Conservation (phyloP, 2,329 filamentous ascomycete genomes). For the Penicillium sp. region DNA sequence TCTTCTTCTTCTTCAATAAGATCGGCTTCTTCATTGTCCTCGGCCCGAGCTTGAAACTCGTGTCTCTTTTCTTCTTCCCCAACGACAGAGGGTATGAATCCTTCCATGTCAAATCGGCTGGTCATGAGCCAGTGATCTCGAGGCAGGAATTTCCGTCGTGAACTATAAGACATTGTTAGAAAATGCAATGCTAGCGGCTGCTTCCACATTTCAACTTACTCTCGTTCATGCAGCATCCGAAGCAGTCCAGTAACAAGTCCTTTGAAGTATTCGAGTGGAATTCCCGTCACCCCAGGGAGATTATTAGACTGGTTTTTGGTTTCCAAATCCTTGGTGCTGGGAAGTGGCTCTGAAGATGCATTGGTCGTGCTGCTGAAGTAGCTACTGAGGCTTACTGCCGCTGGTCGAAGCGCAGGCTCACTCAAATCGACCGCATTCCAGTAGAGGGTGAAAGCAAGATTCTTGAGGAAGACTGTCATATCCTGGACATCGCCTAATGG, state of each 20-base stretch:
- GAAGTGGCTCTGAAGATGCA: conserved; percentile 13
- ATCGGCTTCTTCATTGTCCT: conserved; percentile 54
- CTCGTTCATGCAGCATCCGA: conserved; percentile 86
- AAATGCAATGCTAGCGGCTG: background rate
- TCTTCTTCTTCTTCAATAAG: conserved; percentile 42
- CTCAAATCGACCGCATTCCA: conserved; percentile 72
- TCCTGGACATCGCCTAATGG: conserved; percentile 67
- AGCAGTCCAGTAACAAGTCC: conserved; percentile 76
- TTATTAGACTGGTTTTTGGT: conserved; percentile 45
- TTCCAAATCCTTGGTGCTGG: conserved; percentile 35
- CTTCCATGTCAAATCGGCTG: conserved; percentile 77
- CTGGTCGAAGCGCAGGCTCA: conserved; percentile 40
- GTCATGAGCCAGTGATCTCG: conserved; percentile 94
- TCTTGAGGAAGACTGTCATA: conserved; percentile 82
- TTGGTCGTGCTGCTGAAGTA: conserved; percentile 43
- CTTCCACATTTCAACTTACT: conserved; percentile 45
- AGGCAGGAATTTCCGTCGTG: conserved; percentile 78
- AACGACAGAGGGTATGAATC: conserved; percentile 83
- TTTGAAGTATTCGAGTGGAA: conserved; percentile 76
- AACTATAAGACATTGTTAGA: conserved; percentile 44
- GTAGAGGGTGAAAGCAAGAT: conserved; percentile 83
- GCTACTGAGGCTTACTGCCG: conserved; percentile 44
- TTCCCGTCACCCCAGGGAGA: conserved; percentile 64
- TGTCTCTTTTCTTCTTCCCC: conserved; percentile 78
- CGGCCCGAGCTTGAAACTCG: conserved; percentile 63